Percentiles rank a stretch among this genome's conserved stretches.
phyloP scores from a whole-genome alignment of 2,329 filamentous ascomycete genomes.

The Aspergillus melleus region DNA sequence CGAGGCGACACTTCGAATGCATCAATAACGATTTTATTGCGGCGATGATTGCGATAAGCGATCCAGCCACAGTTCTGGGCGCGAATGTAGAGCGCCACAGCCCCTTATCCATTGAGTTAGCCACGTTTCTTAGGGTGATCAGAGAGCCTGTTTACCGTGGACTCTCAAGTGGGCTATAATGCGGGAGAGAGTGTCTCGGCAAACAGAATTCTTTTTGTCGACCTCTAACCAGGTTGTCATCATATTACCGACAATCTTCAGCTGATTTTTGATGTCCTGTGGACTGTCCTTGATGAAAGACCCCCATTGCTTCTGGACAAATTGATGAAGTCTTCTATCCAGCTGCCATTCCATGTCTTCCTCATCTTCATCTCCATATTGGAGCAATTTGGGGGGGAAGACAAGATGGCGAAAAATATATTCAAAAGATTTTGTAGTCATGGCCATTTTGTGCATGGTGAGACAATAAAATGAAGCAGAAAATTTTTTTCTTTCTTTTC shows the following conservation, averaged over 20 bases:
- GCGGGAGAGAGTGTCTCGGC: background rate
- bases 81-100: constrained; percentile 40
- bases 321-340: background rate
- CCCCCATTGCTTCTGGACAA: background rate
- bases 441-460: too few species aligned
- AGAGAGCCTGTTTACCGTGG: background rate
- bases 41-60: constrained; percentile 26
- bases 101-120: constrained; percentile 18
- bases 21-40: constrained; percentile 34
- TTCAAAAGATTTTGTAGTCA: too few species aligned
- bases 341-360: background rate
- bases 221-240: background rate
- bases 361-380: background rate
- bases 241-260: background rate
- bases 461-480: too few species aligned
- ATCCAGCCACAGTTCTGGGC: constrained; percentile 48
- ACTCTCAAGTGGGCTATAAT: background rate
- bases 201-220: background rate
- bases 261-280: background rate
- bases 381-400: background rate
- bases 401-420: background rate
- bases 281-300: background rate
- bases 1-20: constrained; percentile 48
- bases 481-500: too few species aligned
- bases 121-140: background rate